Conservation (phyloP, 1,139 yeast genomes). For the Kodamaea suecica region DNA sequence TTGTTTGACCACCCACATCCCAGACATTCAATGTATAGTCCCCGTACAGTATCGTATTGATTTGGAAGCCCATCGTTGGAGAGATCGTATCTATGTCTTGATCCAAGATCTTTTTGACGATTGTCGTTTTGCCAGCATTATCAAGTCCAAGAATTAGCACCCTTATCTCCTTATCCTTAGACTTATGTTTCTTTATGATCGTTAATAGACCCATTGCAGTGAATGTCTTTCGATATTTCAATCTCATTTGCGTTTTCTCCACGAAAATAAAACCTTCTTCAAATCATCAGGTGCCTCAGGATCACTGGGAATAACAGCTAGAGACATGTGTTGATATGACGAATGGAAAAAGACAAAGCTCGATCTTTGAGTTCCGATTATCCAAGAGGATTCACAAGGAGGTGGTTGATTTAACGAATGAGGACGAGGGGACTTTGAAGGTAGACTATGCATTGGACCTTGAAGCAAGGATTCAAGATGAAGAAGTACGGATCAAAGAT, state of each 20-base stretch:
- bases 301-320: neutral
- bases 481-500: conserved; percentile 1
- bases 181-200: conserved; percentile 76
- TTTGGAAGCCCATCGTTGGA: conserved; percentile 55
- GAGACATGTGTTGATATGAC: conserved; percentile 5
- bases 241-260: too few relatives aligned
- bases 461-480: too few relatives aligned
- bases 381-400: conserved; percentile 8
- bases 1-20: conserved; percentile 90
- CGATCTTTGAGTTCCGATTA: conserved; percentile 15
- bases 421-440: conserved; percentile 5
- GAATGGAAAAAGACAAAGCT: conserved; percentile 14
- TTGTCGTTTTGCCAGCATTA: conserved; percentile 84
- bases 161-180: conserved; percentile 74
- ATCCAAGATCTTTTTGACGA: conserved; percentile 64
- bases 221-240: too few relatives aligned
- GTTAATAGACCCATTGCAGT: conserved; percentile 73
- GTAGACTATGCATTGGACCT: too few relatives aligned
- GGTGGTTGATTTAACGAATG: conserved; percentile 12
- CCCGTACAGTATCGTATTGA: conserved; percentile 38
- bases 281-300: too few relatives aligned
- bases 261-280: too few relatives aligned
- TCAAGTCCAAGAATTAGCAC: conserved; percentile 80
- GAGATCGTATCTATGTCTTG: conserved; percentile 35
- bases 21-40: conserved; percentile 48